Percentiles rank a stretch among this genome's conserved stretches.
phyloP scores from a whole-genome alignment of 345 rosid species.

The Eutrema yunnanense region DNA sequence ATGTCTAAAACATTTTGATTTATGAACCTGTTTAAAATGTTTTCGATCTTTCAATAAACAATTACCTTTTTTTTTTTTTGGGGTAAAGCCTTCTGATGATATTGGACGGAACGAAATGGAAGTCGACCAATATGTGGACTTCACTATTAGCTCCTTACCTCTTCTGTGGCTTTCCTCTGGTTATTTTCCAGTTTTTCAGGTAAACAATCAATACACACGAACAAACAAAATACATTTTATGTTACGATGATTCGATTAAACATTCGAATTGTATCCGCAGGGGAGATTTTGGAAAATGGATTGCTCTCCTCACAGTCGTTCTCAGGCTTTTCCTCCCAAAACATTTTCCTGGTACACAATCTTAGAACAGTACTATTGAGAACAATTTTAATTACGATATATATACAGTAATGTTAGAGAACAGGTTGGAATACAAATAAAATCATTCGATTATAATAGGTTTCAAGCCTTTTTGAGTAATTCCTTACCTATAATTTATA shows the following conservation, averaged over 20 bases:
- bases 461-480: too few species aligned
- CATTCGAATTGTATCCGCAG: constrained; percentile 42
- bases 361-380: background rate
- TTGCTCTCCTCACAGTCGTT: constrained; percentile 57
- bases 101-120: constrained; percentile 80
- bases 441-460: background rate
- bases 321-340: constrained; percentile 68
- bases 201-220: constrained; percentile 6
- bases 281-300: constrained; percentile 68
- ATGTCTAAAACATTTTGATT: background rate
- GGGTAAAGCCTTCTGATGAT: constrained; percentile 54
- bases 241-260: background rate
- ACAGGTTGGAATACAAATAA: background rate
- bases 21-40: background rate
- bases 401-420: background rate
- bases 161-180: constrained; percentile 58
- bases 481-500: too few species aligned
- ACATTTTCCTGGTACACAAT: constrained; percentile 55
- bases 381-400: too few species aligned
- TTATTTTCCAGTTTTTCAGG: constrained; percentile 58
- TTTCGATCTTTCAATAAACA: background rate
- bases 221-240: background rate
- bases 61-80: background rate
- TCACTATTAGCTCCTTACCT: constrained; percentile 67
- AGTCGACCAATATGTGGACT: constrained; percentile 55